Conservation (phyloP, 305 asterid genomes). For the Solanum hybrid region DNA sequence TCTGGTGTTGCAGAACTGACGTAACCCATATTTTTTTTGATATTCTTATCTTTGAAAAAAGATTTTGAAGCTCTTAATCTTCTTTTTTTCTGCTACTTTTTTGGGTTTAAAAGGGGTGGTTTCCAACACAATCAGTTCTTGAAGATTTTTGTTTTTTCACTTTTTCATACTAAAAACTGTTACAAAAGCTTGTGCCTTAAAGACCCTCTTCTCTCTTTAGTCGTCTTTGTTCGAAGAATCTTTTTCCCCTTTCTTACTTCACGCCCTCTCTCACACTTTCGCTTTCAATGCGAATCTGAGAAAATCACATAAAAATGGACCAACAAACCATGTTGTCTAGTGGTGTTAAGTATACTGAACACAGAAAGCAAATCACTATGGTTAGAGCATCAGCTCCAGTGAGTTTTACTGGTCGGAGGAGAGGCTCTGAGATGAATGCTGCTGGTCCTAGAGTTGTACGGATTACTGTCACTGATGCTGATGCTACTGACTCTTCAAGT, state of each 20-base stretch:
- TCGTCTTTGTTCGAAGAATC: conserved; percentile 51
- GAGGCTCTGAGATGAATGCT: conserved; percentile 1
- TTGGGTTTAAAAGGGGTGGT: neutral
- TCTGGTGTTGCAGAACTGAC: neutral
- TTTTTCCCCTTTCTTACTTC: conserved; percentile 9
- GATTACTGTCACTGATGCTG: conserved; percentile 58
- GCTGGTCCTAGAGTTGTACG: conserved; percentile 37
- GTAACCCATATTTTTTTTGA: neutral
- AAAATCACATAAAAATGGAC: conserved; percentile 8
- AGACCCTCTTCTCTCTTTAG: conserved; percentile 15
- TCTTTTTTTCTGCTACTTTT: neutral
- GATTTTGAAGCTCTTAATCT: neutral
- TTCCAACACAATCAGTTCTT: neutral
- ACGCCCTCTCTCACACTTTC: conserved; percentile 16
- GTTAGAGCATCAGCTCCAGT: conserved; percentile 10
- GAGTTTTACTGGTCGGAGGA: conserved; percentile 11
- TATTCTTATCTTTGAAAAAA: neutral
- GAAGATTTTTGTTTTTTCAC: neutral
- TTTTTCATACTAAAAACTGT: conserved; percentile 5
- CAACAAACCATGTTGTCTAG: conserved; percentile 18
- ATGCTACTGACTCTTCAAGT: conserved; percentile 83
- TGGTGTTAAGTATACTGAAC: conserved; percentile 52
- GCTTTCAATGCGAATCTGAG: conserved; percentile 63
- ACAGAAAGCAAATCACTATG: conserved; percentile 34
- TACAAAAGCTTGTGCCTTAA: conserved; percentile 20